Conservation (phyloP, 176 grass and related monocot species). For the Oryza meyeriana region DNA sequence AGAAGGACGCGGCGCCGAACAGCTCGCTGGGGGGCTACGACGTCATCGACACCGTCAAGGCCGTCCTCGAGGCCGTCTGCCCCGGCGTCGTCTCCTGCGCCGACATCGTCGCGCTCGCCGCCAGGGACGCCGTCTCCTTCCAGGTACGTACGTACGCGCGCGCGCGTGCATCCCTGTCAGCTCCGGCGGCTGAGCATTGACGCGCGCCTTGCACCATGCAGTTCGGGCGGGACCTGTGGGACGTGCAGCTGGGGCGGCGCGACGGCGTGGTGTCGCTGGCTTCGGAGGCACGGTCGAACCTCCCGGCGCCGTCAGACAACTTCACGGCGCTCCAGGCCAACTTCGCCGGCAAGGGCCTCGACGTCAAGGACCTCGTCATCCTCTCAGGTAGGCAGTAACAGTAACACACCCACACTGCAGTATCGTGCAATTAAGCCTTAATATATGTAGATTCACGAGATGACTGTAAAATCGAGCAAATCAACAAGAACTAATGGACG, state of each 20-base stretch:
- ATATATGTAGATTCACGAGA: no score
- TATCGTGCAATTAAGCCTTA: no score
- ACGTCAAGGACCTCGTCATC: conserved; percentile 69
- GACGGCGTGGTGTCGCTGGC: conserved; percentile 45
- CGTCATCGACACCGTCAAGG: conserved; percentile 69
- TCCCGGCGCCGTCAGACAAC: conserved; percentile 43
- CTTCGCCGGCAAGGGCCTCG: conserved; percentile 43
- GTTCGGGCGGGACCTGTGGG: conserved; percentile 44
- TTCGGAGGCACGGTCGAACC: conserved; percentile 32
- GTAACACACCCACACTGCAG: background rate
- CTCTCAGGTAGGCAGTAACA: conserved; percentile 33
- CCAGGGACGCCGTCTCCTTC: conserved; percentile 64
- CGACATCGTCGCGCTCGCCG: conserved; percentile 76
- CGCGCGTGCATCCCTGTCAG: no score
- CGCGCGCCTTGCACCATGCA: background rate
- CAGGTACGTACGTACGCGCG: background rate
- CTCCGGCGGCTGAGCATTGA: background rate
- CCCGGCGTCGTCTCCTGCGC: conserved; percentile 83
- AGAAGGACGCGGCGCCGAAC: conserved; percentile 74
- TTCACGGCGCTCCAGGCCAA: conserved; percentile 31
- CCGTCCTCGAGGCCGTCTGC: conserved; percentile 68
- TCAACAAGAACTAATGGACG: no score
- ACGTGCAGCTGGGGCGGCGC: conserved; percentile 59
- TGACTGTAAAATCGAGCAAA: no score
- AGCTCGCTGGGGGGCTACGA: conserved; percentile 57